A percentile compares a stretch with the other conserved stretches of the same genome.
phyloP scores from a whole-genome alignment of 345 rosid species.

The Noccaea caerulescens region DNA sequence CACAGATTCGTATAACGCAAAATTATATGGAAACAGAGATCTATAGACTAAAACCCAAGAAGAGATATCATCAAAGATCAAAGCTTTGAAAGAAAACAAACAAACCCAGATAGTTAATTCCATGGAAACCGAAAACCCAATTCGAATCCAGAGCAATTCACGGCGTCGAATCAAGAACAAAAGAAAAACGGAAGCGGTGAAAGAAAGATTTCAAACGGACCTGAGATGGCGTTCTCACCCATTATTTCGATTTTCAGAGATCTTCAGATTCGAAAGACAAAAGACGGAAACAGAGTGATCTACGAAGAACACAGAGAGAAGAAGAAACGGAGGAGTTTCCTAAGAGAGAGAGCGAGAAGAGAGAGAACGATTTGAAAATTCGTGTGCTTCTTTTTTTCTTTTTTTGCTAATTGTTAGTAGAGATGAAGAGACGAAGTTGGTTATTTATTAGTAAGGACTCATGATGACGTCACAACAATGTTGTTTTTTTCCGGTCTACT shows the following conservation, averaged over 20 bases:
- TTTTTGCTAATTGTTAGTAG: slow-evolving; percentile 26
- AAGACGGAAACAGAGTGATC: slow-evolving; percentile 33
- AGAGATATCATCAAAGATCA: slow-evolving; percentile 29
- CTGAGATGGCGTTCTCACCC: slow-evolving; percentile 52
- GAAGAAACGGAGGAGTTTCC: neutral
- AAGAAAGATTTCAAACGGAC: slow-evolving; percentile 41
- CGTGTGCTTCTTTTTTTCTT: neutral
- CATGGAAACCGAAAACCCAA: slow-evolving; percentile 6
- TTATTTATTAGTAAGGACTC: slow-evolving; percentile 31
- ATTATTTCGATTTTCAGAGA: slow-evolving; percentile 43
- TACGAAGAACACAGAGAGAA: slow-evolving; percentile 15
- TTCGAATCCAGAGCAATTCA: slow-evolving; percentile 26
- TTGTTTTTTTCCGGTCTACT: neutral
- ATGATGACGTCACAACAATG: slow-evolving; percentile 26
- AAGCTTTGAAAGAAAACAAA: slow-evolving; percentile 30
- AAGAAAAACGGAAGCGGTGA: neutral
- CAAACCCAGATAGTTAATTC: slow-evolving; percentile 34
- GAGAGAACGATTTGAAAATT: slow-evolving; percentile 19
- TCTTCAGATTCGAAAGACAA: slow-evolving; percentile 18
- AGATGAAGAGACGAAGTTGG: slow-evolving; percentile 42
- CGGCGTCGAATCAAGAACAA: slow-evolving; percentile 29
- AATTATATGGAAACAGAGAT: slow-evolving; percentile 19
- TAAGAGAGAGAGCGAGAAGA: slow-evolving; percentile 10
- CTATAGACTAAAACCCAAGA: slow-evolving; percentile 31
- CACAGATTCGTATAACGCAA: neutral